A percentile compares a stretch with the other conserved stretches of the same genome.
These are phyloP conservation scores for Sporobolomyces roseus DNA, from an alignment of 768 basidiomycete genomes.

Conservation along the genomic window DNA sequence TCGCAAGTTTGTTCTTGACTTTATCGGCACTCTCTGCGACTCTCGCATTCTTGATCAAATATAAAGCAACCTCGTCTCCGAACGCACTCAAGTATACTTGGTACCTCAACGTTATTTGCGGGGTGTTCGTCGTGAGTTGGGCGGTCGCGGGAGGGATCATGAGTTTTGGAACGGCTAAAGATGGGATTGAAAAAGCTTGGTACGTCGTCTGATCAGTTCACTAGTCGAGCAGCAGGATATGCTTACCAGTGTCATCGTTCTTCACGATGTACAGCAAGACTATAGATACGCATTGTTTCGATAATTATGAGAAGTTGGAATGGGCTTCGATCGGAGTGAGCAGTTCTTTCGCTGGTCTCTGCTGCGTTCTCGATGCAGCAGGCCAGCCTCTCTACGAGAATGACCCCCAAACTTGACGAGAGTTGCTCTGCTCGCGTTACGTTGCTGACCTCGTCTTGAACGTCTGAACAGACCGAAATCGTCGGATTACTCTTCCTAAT, in stretches of 20 bases:
- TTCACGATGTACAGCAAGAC: not conserved
- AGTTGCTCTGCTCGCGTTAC: too few species aligned
- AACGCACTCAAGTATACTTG: not conserved
- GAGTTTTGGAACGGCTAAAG: not conserved
- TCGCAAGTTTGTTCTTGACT: not conserved
- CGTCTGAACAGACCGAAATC: not conserved
- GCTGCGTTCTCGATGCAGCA: too few species aligned
- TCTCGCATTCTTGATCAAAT: too few species aligned
- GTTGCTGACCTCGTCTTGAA: too few species aligned
- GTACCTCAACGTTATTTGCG: not conserved
- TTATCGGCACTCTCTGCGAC: too few species aligned
- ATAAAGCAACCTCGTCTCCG: not conserved
- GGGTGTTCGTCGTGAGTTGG: not conserved
- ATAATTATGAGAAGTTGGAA: not conserved
- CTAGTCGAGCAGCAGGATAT: too few species aligned
- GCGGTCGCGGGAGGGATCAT: not conserved
- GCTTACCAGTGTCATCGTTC: too few species aligned
- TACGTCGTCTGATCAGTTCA: too few species aligned
- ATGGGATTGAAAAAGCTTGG: slow-evolving; percentile 15
- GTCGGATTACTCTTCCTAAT: not conserved
- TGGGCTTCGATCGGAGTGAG: slow-evolving; percentile 16
- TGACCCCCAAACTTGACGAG: too few species aligned
- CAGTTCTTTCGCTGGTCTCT: not conserved
- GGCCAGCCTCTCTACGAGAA: too few species aligned
- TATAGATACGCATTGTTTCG: slow-evolving; percentile 19